Percentiles rank a stretch among this genome's conserved stretches.
phyloP scores from a whole-genome alignment of 2,329 filamentous ascomycete species.

The Sarocladiaceae sp. region DNA sequence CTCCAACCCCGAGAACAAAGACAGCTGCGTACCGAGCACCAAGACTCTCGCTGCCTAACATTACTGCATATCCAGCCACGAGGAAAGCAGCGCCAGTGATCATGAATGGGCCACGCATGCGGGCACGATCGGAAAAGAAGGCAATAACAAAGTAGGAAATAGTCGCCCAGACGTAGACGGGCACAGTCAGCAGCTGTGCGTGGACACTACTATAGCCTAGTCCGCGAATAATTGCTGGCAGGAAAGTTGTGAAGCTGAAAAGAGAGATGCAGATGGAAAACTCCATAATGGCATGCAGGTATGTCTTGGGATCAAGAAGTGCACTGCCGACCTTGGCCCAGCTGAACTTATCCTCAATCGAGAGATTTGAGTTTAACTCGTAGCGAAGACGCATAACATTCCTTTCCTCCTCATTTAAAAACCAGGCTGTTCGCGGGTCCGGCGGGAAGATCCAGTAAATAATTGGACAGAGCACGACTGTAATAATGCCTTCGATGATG shows the following conservation, averaged over 20 bases:
- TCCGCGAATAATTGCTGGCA: conserved; percentile 46
- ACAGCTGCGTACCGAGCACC: background rate
- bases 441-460: conserved; percentile 23
- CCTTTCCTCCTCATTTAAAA: conserved; percentile 12
- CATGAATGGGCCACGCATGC: conserved; percentile 19
- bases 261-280: conserved; percentile 44
- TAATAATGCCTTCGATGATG: conserved; percentile 34
- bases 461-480: conserved; percentile 27
- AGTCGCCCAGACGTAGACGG: conserved; percentile 20
- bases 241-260: conserved; percentile 50
- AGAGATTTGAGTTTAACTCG: conserved; percentile 11
- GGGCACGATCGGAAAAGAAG: conserved; percentile 20
- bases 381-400: conserved; percentile 12
- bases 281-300: conserved; percentile 30
- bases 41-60: background rate
- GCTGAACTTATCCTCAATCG: conserved; percentile 11
- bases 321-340: conserved; percentile 11
- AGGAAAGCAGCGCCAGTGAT: conserved; percentile 19
- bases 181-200: conserved; percentile 28
- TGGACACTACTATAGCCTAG: conserved; percentile 33
- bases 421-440: conserved; percentile 19
- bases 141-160: conserved; percentile 20
- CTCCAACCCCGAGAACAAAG: background rate
- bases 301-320: conserved; percentile 9
- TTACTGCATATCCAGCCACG: conserved; percentile 23